Percentiles rank a stretch among this genome's conserved stretches.
phyloP scores from a whole-genome alignment of 805 yeast species.

The Nakazawaea anatomiae region DNA sequence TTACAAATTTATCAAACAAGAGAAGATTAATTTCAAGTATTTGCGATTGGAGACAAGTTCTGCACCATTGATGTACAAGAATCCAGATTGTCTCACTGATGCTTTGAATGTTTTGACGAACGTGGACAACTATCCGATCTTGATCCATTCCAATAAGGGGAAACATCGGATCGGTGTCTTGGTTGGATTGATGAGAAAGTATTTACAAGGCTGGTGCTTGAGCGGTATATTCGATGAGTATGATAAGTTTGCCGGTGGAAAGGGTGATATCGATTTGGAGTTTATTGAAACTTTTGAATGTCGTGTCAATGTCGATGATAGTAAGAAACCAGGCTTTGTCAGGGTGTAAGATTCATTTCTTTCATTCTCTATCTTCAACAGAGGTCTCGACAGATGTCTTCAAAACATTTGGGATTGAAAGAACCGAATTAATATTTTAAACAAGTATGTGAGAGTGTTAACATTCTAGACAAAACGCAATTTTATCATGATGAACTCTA shows the following conservation, averaged over 20 bases:
- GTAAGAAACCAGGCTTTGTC: conserved; percentile 61
- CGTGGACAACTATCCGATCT: conserved; percentile 73
- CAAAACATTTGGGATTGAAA: too few relatives aligned
- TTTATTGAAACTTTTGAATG: conserved; percentile 82
- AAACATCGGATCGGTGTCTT: conserved; percentile 92
- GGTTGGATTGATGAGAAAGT: conserved; percentile 84
- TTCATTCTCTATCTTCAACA: too few relatives aligned
- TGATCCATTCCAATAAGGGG: conserved; percentile 95
- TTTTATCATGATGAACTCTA: too few relatives aligned
- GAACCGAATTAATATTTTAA: too few relatives aligned
- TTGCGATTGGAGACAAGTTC: conserved; percentile 67
- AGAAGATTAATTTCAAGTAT: conserved; percentile 62
- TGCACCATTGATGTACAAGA: conserved; percentile 62
- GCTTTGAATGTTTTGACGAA: conserved; percentile 55
- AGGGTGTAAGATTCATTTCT: conserved; percentile 19
- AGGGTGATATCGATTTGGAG: conserved; percentile 87
- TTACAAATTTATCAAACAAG: conserved; percentile 62
- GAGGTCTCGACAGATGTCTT: too few relatives aligned
- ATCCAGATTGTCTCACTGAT: conserved; percentile 48
- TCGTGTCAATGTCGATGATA: conserved; percentile 39
- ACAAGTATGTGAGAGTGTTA: too few relatives aligned
- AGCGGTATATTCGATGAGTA: conserved; percentile 94
- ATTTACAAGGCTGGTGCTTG: conserved; percentile 88
- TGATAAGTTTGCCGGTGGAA: conserved; percentile 87
- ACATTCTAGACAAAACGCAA: too few relatives aligned